Base-by-base conservation (phyloP, 1,139 yeast species). In the Arxiozyma heterogenica region DNA sequence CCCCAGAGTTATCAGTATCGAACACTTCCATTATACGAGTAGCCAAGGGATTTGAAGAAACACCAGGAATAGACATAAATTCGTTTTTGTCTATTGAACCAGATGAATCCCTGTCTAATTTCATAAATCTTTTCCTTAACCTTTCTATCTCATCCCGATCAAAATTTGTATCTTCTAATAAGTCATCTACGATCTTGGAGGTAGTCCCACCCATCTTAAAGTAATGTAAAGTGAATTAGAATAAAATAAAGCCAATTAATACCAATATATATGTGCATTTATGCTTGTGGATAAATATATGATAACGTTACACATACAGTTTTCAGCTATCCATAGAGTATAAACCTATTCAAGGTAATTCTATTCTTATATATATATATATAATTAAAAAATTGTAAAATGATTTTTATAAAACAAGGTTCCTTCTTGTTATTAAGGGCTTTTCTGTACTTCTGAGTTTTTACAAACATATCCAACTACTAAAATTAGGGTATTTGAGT, bases 41-140 rank as follows among this genome's bases (percentile, higher is more conserved):
- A 0, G 97, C 97, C 54, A 94, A 75, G 1, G 98, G 98, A 65
- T 94, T 94, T 44, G 85, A 79, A 8, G 90, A 81, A 30, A 94
- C 89, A 0, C 97, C 97, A 0, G 98, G 98, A 50, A 94, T 91
- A 2, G 91, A 82, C 64, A 91, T 76, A 65, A 94, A 93, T 71
- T 94, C 98, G 51, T 82, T 83, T 61, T 86, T 86, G 58, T 93
- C 98, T 48, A 94, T 87, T 22, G 95, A 84, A 1, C 98, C 98
- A 3, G 91, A 83, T 53, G 91, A 86, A 69, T 94, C 98, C 59
- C 86, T 84, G 70, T 94, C 99, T 52, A 94, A 75, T 68, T 94
- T 94, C 95, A 91, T 87, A 70, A 94, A 94, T 60, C 98, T 76
- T 67, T 90, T 90, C 58, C 96, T 81, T 58, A 94, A 75, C 57